phyloP scores from a whole-genome alignment of 1,139 yeast genomes.

The Ogataea hybrid region DNA sequence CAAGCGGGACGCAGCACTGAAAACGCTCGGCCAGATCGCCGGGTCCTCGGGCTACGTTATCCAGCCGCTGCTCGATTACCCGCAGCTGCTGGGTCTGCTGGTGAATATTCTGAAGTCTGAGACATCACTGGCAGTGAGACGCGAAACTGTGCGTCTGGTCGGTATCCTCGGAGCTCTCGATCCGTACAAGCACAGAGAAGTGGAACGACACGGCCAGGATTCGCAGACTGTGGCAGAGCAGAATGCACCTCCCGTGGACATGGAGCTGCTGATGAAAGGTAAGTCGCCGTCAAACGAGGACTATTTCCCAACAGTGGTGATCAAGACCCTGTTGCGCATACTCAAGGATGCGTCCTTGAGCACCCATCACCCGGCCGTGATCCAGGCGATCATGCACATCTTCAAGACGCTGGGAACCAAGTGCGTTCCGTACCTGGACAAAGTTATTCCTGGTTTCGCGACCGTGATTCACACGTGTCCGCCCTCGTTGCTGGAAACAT shows the following conservation, averaged over 20 bases:
- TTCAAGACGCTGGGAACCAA: slow-evolving; percentile 85
- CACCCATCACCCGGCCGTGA: slow-evolving; percentile 84
- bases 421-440: slow-evolving; percentile 83
- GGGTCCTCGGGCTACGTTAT: slow-evolving; percentile 96
- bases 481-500: no score
- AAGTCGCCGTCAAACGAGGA: slow-evolving; percentile 93
- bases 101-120: slow-evolving; percentile 82
- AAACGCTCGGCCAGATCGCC: slow-evolving; percentile 83
- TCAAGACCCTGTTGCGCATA: slow-evolving; percentile 77
- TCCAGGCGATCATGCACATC: slow-evolving; percentile 88
- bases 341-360: slow-evolving; percentile 82
- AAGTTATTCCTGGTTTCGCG: no score
- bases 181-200: slow-evolving; percentile 92
- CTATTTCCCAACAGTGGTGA: slow-evolving; percentile 94
- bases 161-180: slow-evolving; percentile 97
- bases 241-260: slow-evolving; percentile 86
- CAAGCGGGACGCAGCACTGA: slow-evolving; percentile 87
- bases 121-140: slow-evolving; percentile 64
- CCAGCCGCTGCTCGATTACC: slow-evolving; percentile 88
- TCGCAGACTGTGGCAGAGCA: slow-evolving; percentile 66
- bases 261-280: slow-evolving; percentile 86
- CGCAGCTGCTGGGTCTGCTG: slow-evolving; percentile 78
- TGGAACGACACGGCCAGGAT: slow-evolving; percentile 68
- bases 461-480: no score
- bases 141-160: slow-evolving; percentile 83